Base-by-base conservation (phyloP, 2,329 filamentous ascomycete species). In the Tolypocladium cylindrosporum region DNA sequence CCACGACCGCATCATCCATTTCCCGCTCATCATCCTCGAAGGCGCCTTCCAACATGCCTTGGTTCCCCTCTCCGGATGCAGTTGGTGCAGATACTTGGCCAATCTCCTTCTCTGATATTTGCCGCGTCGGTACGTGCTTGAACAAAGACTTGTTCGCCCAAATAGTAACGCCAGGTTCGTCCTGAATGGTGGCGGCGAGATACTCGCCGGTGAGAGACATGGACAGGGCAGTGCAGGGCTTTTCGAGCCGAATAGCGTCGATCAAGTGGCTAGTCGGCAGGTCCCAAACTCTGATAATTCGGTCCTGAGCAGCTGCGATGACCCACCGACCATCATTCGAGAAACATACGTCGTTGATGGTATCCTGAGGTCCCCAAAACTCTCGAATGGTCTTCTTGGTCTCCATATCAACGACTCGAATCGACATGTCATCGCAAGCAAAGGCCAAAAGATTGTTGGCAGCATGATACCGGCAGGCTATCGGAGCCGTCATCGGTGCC, bases 121-220 rank as follows among this genome's bases (percentile, higher is more conserved):
- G 90, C 24, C 88, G 81, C 1, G 91, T 95, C 0, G 92, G 87
- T 0, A 96, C 85, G 65, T 96, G 91, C 58, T 87, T 89, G 77
- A 96, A 99, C 1, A 97, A 78, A 0, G 89, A 88, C 67, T 90
- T 90, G 74, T 99, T 99, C 27, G 90, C 97, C 93, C 94, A 99
- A 54, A 99, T 84, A 64, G 90, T 87, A n/a, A 99, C 87, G 14
- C 94, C 94, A 1, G 96, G 82, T 62, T 87, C 85, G 58, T 88
- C 89, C 57, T 91, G 85, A 56, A 91, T 86, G 0, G 91, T 88
- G 4, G 92, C 94, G 4, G 94, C 94, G n/a, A 99, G 81, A 66
- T 91, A 97, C 68, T 99, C 94, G 16, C 93, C 94, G 0, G 91
- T 96, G 1, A 80, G 80, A 0, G 94, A 96, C 77, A 97, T 96